Conservation (phyloP, 768 basidiomycete genomes). For the Psilocybe cubensis region DNA sequence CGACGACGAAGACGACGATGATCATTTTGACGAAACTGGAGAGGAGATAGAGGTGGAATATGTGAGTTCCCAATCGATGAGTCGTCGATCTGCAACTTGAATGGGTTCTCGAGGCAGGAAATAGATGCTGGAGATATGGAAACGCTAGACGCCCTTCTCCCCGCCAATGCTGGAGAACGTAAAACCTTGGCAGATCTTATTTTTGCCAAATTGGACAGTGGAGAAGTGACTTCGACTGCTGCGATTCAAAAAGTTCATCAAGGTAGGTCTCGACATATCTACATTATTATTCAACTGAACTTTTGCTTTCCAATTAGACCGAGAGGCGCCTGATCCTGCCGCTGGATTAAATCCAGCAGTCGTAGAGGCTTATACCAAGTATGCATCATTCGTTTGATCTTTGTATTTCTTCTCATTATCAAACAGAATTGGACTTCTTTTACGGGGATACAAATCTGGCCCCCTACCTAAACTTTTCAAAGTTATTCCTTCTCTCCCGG, state of each 20-base stretch:
- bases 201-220: slow-evolving; percentile 85
- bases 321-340: slow-evolving; percentile 73
- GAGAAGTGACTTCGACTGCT: slow-evolving; percentile 54
- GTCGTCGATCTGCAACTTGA: not conserved
- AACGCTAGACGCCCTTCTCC: slow-evolving; percentile 81
- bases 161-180: slow-evolving; percentile 73
- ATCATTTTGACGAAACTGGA: slow-evolving; percentile 51
- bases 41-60: slow-evolving; percentile 66
- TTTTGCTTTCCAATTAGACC: slow-evolving; percentile 33
- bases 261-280: slow-evolving; percentile 39
- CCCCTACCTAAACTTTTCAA: slow-evolving; percentile 97
- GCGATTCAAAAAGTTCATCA: slow-evolving; percentile 64
- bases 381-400: slow-evolving; percentile 29
- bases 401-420: not conserved
- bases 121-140: slow-evolving; percentile 91
- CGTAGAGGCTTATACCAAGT: slow-evolving; percentile 94
- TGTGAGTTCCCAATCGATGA: slow-evolving; percentile 39
- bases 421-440: slow-evolving; percentile 78
- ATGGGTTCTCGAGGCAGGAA: slow-evolving; percentile 51
- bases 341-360: slow-evolving; percentile 91
- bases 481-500: slow-evolving; percentile 92
- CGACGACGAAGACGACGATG: slow-evolving; percentile 62
- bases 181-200: slow-evolving; percentile 96
- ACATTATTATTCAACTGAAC: not conserved
- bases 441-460: slow-evolving; percentile 91